Evolutionary conservation across 1,284 basidiomycete species (phyloP), one percentile per base, ranked within the genome.

Genomic region (Caloboletus inedulis): DNA sequence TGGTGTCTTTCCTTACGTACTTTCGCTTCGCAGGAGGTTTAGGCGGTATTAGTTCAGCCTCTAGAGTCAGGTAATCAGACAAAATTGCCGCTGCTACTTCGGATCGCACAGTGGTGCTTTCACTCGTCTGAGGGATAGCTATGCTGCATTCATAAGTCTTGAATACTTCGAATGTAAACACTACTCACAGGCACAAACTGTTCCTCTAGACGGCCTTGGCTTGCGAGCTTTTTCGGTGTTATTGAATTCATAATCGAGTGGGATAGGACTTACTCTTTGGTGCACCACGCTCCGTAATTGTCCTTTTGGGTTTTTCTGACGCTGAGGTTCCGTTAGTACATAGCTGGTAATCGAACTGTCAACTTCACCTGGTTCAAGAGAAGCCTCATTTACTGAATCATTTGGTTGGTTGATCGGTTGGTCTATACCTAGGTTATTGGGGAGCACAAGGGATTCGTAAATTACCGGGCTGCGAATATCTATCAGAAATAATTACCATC

Each of bases 61-160:
- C 5, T 41, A 29, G 55, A 14, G 44, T 29, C 18, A 48, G 0
- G 25, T 27, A 44, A 47, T 27, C 31, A 43, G 49, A 50, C 41
- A 64, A 37, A 43, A 67, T 63, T 19, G 66, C 64, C 43, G 64
- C 52, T 53, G 51, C 43, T 42, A 67, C 51, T 47, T 65, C 64
- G 3, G 48, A 47, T 36, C 23, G 51, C 19, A 66, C 44, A 49
- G 0, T 42, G 23, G 33, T 16, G 51, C 64, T 63, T 52, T 19
- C 64, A 40, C 14, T 55, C n/a, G 66, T 68, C 37, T 25, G 44
- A 36, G 66, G 64, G 18, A 67, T 53, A 47, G 47, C 63, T 64
- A 67, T 48, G 34, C 63, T 68, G 51, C 44, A 52, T 55, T 52
- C 36, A 52, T 64, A 46, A 63, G 64, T 51, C 34, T 55, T 47